These are phyloP conservation scores for Wallacemonas sp. DNA, from an alignment of 208 protist species.

Conservation along the genomic window DNA sequence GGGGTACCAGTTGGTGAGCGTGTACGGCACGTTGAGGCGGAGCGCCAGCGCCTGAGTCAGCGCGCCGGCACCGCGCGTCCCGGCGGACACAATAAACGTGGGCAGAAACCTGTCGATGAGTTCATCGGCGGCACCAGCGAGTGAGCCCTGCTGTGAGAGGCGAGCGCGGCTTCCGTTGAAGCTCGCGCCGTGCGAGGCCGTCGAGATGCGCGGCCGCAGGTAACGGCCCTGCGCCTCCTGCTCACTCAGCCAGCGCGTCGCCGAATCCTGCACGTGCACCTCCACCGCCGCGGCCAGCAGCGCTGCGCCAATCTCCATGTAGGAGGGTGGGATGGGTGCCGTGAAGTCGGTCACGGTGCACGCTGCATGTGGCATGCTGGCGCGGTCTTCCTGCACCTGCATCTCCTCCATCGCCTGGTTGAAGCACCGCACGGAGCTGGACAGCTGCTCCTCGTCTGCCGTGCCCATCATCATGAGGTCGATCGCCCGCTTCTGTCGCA, in stretches of 20 bases:
- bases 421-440: slow-evolving; percentile 12
- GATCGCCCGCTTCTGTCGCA: slow-evolving; percentile 6
- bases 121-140: slow-evolving; percentile 4
- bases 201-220: neutral
- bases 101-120: slow-evolving; percentile 5
- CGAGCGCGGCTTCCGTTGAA: neutral
- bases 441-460: slow-evolving; percentile 11
- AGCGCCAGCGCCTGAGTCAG: slow-evolving; percentile 27
- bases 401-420: slow-evolving; percentile 9
- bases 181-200: neutral
- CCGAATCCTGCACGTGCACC: neutral
- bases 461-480: slow-evolving; percentile 19
- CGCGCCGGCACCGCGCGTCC: slow-evolving; percentile 25
- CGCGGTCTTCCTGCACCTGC: slow-evolving; percentile 10
- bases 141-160: neutral
- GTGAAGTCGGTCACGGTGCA: slow-evolving; percentile 25
- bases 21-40: slow-evolving; percentile 24
- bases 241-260: neutral
- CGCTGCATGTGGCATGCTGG: slow-evolving; percentile 14
- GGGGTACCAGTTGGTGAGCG: slow-evolving; percentile 46
- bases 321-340: slow-evolving; percentile 11
- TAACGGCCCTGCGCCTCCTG: slow-evolving; percentile 10
- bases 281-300: slow-evolving; percentile 15
- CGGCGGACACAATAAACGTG: slow-evolving; percentile 29
- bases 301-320: slow-evolving; percentile 21